These are phyloP conservation scores for Jaenimonas drosophilae DNA, from an alignment of 208 protist species.

Conservation along the genomic window DNA sequence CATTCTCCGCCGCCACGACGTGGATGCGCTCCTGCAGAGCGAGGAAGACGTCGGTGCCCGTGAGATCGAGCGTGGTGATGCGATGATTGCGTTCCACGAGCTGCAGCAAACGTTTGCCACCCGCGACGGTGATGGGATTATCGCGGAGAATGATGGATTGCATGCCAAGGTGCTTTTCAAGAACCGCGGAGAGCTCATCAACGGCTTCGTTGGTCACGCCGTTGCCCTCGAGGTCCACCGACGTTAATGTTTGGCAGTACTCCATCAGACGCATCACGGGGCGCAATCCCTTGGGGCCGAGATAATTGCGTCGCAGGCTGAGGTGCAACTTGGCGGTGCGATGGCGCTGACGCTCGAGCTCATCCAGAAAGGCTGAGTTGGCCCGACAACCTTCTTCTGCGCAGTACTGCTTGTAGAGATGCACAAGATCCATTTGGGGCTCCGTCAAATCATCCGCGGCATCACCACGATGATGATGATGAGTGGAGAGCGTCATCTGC, in stretches of 20 bases:
- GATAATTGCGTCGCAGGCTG: slow-evolving; percentile 68
- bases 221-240: slow-evolving; percentile 73
- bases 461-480: too few relatives aligned
- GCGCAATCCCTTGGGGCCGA: slow-evolving; percentile 77
- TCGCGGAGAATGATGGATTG: slow-evolving; percentile 47
- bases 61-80: slow-evolving; percentile 61
- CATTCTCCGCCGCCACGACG: slow-evolving; percentile 31
- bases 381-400: slow-evolving; percentile 58
- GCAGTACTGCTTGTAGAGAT: slow-evolving; percentile 70
- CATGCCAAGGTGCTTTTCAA: slow-evolving; percentile 61
- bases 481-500: too few relatives aligned
- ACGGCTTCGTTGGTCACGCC: slow-evolving; percentile 78
- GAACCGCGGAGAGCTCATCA: slow-evolving; percentile 38
- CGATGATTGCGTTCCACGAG: slow-evolving; percentile 62
- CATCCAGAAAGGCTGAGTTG: slow-evolving; percentile 72
- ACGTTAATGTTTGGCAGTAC: slow-evolving; percentile 60
- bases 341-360: slow-evolving; percentile 36
- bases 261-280: slow-evolving; percentile 79
- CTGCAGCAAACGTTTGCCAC: slow-evolving; percentile 59
- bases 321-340: slow-evolving; percentile 17
- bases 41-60: slow-evolving; percentile 68
- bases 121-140: slow-evolving; percentile 74
- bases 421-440: slow-evolving; percentile 19
- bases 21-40: slow-evolving; percentile 58
- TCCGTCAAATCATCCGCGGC: slow-evolving; percentile 1